Evolutionary conservation across 257 asterid genomes (phyloP).

Genomic region (Nyctanthes arbortristis): DNA sequence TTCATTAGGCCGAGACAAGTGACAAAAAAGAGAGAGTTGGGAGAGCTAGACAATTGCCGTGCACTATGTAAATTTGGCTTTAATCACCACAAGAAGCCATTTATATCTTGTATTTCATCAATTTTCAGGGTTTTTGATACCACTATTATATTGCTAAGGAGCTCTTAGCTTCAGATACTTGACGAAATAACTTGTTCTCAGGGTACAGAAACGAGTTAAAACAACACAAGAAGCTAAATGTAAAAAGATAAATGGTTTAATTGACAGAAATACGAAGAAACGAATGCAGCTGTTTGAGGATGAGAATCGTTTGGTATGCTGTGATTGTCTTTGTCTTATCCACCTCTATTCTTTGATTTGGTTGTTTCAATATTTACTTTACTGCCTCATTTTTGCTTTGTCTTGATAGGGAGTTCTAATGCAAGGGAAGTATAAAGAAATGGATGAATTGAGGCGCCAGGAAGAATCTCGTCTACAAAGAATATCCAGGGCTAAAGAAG

Average conservation of each 20-base stretch:
- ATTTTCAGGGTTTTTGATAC: background rate
- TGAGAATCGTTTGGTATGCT: conserved; percentile 57
- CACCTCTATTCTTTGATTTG: conserved; percentile 12
- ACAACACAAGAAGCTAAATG: conserved; percentile 52
- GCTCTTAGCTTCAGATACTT: conserved; percentile 20
- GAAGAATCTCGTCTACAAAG: conserved; percentile 82
- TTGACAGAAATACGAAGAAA: conserved; percentile 61
- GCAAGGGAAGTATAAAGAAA: conserved; percentile 62
- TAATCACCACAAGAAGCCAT: conserved; percentile 7
- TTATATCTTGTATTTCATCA: conserved; percentile 1
- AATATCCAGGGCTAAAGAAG: conserved; percentile 63
- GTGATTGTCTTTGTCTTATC: conserved; percentile 14
- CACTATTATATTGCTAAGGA: conserved; percentile 2
- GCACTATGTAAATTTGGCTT: conserved; percentile 15
- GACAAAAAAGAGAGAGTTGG: conserved; percentile 18
- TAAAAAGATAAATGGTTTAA: conserved; percentile 46
- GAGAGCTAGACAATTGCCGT: background rate
- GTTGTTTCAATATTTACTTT: conserved; percentile 14
- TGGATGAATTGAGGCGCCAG: conserved; percentile 72
- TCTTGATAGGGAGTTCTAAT: conserved; percentile 54
- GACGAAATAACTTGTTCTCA: conserved; percentile 35
- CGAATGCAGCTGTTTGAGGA: conserved; percentile 64
- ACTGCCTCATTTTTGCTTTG: conserved; percentile 19
- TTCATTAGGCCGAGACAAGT: conserved; percentile 1
- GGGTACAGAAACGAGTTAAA: conserved; percentile 66